A percentile compares a stretch with the other conserved stretches of the same genome.
These are phyloP conservation scores for Schwanniomyces yamadae DNA, from an alignment of 805 yeast species.

Conservation along the genomic window DNA sequence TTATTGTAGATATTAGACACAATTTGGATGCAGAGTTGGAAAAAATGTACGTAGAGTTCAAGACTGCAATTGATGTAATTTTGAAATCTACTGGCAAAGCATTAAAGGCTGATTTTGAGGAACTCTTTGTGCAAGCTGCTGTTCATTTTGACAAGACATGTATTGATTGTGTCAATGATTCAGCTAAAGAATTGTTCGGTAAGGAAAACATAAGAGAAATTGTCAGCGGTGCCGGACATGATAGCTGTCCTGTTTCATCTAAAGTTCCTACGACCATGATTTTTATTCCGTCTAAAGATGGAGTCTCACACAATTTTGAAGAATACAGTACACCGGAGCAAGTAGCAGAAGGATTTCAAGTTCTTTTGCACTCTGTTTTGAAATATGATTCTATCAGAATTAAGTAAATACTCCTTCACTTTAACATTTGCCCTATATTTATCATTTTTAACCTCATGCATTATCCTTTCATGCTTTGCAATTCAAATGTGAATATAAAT, in stretches of 20 bases:
- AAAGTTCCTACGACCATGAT: conserved; percentile 72
- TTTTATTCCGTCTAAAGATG: conserved; percentile 67
- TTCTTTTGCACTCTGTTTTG: conserved; percentile 48
- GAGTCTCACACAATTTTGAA: conserved; percentile 64
- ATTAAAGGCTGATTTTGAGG: conserved; percentile 40
- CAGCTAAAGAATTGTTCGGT: conserved; percentile 53
- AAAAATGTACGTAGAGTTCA: conserved; percentile 35
- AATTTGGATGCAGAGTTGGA: conserved; percentile 43
- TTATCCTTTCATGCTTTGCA: too few species aligned
- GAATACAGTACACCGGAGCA: conserved; percentile 68
- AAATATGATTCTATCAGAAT: conserved; percentile 21
- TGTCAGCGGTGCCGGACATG: conserved; percentile 74
- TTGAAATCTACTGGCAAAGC: conserved; percentile 22
- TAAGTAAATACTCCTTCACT: neutral
- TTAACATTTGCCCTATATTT: too few species aligned
- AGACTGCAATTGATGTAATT: neutral
- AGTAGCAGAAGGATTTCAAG: conserved; percentile 57
- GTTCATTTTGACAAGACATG: conserved; percentile 55
- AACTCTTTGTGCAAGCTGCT: conserved; percentile 52
- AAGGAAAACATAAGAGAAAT: conserved; percentile 43
- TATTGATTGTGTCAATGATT: conserved; percentile 48
- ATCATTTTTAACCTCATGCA: too few species aligned
- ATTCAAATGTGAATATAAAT: too few species aligned
- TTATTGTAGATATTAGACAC: conserved; percentile 63
- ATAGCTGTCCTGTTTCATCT: conserved; percentile 57